These are phyloP conservation scores for Pythium phragmiticola DNA, from an alignment of 352 stramenopile genomes.

Conservation along the genomic window DNA sequence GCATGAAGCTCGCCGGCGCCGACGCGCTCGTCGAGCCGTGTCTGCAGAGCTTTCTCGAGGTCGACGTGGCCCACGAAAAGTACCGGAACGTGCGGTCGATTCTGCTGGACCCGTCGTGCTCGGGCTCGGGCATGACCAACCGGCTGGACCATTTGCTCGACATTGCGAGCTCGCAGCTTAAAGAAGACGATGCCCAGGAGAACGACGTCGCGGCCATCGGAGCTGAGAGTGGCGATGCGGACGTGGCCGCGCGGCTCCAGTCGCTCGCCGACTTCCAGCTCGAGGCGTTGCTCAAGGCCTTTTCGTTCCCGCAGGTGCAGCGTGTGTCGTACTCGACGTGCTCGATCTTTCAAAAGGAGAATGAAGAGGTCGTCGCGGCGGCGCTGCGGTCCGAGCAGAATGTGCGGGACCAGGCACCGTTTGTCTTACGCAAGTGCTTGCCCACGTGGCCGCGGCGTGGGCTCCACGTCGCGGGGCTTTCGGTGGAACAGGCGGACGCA, in stretches of 20 bases:
- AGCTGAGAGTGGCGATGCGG: constrained; percentile 40
- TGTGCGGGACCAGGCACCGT: constrained; percentile 35
- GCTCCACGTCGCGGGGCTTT: constrained; percentile 55
- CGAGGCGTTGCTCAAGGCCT: constrained; percentile 91
- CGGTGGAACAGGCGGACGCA: constrained; percentile 56
- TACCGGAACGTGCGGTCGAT: constrained; percentile 91
- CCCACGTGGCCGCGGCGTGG: constrained; percentile 74
- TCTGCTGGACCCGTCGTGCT: constrained; percentile 96
- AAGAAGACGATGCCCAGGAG: constrained; percentile 33
- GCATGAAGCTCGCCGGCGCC: constrained; percentile 84
- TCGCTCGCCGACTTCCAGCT: constrained; percentile 95
- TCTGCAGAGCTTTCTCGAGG: constrained; percentile 92
- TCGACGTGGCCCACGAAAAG: constrained; percentile 65
- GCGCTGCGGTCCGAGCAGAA: constrained; percentile 79
- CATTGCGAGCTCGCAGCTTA: constrained; percentile 64
- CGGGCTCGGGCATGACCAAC: constrained; percentile 95
- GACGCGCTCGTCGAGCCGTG: constrained; percentile 78
- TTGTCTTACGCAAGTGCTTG: constrained; percentile 72
- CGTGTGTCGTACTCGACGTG: constrained; percentile 97
- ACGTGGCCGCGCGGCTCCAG: constrained; percentile 78
- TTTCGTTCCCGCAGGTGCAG: constrained; percentile 93
- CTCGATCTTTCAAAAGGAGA: constrained; percentile 95
- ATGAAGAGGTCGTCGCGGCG: constrained; percentile 92
- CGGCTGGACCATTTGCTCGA: constrained; percentile 91
- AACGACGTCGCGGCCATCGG: constrained; percentile 25